Evolutionary conservation across 2,329 filamentous ascomycete species (phyloP).

Genomic region (Hypoxylon sp.): DNA sequence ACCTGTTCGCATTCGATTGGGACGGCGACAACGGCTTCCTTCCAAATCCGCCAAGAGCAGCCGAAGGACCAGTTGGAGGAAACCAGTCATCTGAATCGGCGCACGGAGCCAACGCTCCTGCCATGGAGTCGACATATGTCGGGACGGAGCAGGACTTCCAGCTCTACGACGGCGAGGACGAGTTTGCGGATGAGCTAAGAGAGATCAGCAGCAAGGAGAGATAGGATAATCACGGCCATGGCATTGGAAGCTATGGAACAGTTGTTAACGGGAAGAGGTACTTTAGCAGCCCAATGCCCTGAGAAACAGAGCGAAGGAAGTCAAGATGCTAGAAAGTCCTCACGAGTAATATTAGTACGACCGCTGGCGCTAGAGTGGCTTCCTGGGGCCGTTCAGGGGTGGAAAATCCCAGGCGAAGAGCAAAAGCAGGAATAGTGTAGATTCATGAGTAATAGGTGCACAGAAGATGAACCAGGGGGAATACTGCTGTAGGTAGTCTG

Average conservation of each 20-base stretch:
- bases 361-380: background rate
- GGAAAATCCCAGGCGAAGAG: background rate
- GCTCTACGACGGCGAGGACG: slow-evolving; percentile 14
- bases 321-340: background rate
- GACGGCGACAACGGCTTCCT: background rate
- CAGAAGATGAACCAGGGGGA: too few species aligned
- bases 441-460: too few species aligned
- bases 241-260: background rate
- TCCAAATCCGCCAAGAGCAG: background rate
- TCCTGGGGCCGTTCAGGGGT: background rate
- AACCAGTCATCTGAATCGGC: background rate
- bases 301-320: background rate
- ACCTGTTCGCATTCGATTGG: slow-evolving; percentile 1
- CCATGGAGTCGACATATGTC: background rate
- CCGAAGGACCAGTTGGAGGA: background rate
- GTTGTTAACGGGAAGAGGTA: background rate
- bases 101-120: too few species aligned
- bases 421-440: background rate
- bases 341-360: background rate
- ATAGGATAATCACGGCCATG: background rate
- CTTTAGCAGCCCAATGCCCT: background rate
- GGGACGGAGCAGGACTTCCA: slow-evolving; percentile 2
- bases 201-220: slow-evolving; percentile 3
- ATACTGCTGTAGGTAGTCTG: too few species aligned
- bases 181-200: slow-evolving; percentile 11